These are phyloP conservation scores for Penicillium antarcticum DNA, from an alignment of 495 filamentous ascomycete species.

Conservation along the genomic window DNA sequence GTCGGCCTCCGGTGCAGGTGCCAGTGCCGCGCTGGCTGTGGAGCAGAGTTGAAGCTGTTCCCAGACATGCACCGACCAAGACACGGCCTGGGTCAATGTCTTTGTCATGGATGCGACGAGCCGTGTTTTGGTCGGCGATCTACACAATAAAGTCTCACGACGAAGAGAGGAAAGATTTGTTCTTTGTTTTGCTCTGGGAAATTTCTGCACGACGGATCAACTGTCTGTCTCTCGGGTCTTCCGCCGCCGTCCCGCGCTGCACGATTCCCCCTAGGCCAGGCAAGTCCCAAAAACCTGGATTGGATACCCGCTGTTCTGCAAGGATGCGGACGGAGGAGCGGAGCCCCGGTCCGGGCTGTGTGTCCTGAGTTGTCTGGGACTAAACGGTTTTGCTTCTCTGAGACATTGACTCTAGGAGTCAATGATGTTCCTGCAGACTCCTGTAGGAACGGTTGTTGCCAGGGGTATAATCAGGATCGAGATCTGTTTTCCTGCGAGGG, in stretches of 20 bases:
- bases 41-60: slow-evolving; percentile 7
- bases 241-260: slow-evolving; percentile 15
- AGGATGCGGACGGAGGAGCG: slow-evolving; percentile 13
- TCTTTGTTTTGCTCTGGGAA: not conserved
- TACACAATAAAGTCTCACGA: not conserved
- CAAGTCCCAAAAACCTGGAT: slow-evolving; percentile 11
- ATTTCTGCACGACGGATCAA: slow-evolving; percentile 1
- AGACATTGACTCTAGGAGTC: slow-evolving; percentile 12
- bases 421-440: not conserved
- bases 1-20: no score
- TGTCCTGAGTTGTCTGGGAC: not conserved
- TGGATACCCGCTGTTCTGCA: slow-evolving; percentile 12
- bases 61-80: not conserved
- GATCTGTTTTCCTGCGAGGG: not conserved
- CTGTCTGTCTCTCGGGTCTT: not conserved
- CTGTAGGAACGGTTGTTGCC: slow-evolving; percentile 1
- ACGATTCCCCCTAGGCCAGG: slow-evolving; percentile 7
- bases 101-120: slow-evolving; percentile 1
- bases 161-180: not conserved
- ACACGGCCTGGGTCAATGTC: not conserved
- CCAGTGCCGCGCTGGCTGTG: not conserved
- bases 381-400: slow-evolving; percentile 5
- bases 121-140: not conserved
- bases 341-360: slow-evolving; percentile 15
- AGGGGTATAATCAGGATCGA: not conserved